Conservation (phyloP, 1,284 basidiomycete genomes). For the Kwoniella shivajii region DNA sequence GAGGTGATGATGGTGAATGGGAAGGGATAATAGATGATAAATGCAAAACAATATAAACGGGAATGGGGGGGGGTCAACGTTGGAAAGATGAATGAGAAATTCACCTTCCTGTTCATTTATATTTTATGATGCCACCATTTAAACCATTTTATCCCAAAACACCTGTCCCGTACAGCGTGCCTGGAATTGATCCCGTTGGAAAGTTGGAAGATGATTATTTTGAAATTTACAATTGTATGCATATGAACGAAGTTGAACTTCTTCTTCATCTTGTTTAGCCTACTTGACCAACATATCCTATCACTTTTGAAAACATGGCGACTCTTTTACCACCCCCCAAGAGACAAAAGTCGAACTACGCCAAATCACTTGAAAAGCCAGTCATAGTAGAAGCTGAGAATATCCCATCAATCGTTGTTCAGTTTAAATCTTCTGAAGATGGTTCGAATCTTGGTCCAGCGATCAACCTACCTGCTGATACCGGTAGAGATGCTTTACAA, state of each 20-base stretch:
- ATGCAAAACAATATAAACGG: conserved; percentile 14
- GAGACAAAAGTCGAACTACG: conserved; percentile 76
- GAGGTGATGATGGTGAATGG: conserved; percentile 12
- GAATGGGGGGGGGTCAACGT: not conserved
- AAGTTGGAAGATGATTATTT: too few species aligned
- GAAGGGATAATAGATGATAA: conserved; percentile 3
- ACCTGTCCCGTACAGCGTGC: too few species aligned
- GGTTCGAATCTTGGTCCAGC: conserved; percentile 77
- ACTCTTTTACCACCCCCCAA: conserved; percentile 81
- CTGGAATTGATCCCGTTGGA: not conserved
- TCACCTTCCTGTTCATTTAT: not conserved
- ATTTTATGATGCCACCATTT: conserved; percentile 1
- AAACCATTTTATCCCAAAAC: conserved; percentile 15
- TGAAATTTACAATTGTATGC: not conserved
- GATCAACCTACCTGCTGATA: conserved; percentile 82
- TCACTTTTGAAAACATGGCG: conserved; percentile 62
- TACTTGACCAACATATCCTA: not conserved
- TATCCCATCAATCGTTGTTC: conserved; percentile 75
- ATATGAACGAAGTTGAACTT: not conserved
- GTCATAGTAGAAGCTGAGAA: conserved; percentile 60
- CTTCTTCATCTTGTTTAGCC: too few species aligned
- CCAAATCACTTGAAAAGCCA: conserved; percentile 51
- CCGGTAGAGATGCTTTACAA: conserved; percentile 80
- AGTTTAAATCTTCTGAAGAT: conserved; percentile 86
- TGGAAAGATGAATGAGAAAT: conserved; percentile 13